phyloP scores from a whole-genome alignment of 2,329 filamentous ascomycete genomes.

The Alternaria ethzedia region DNA sequence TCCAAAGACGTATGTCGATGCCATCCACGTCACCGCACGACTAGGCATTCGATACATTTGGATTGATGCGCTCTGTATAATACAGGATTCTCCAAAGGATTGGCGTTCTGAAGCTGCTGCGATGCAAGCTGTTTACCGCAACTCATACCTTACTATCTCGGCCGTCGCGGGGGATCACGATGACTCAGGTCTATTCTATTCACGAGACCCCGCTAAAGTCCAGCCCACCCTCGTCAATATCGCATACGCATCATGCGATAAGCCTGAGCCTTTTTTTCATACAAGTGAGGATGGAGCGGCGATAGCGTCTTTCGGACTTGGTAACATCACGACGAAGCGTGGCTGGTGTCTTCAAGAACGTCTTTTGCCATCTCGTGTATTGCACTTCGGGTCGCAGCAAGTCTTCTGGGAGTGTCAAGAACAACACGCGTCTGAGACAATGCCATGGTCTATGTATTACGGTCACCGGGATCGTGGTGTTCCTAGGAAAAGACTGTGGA shows the following conservation, averaged over 20 bases:
- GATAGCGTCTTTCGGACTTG: neutral
- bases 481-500: neutral
- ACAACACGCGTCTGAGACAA: neutral
- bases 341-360: neutral
- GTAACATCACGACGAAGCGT: neutral
- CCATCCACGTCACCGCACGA: neutral
- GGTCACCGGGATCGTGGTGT: too few relatives aligned
- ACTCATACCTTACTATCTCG: neutral
- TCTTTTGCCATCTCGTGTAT: neutral
- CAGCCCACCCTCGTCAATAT: neutral
- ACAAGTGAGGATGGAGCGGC: too few relatives aligned
- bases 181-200: neutral
- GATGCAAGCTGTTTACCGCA: neutral
- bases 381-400: neutral
- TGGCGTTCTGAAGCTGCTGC: neutral
- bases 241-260: neutral
- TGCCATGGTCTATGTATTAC: too few relatives aligned
- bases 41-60: neutral
- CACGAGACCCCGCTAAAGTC: neutral
- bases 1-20: neutral
- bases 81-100: neutral
- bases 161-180: neutral
- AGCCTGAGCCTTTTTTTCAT: neutral
- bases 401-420: neutral
- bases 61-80: neutral